Percentiles rank a stretch among this genome's conserved stretches.
Evolutionary conservation across 257 asterid genomes (phyloP).

Genomic region (Eucommia ulmoides): DNA sequence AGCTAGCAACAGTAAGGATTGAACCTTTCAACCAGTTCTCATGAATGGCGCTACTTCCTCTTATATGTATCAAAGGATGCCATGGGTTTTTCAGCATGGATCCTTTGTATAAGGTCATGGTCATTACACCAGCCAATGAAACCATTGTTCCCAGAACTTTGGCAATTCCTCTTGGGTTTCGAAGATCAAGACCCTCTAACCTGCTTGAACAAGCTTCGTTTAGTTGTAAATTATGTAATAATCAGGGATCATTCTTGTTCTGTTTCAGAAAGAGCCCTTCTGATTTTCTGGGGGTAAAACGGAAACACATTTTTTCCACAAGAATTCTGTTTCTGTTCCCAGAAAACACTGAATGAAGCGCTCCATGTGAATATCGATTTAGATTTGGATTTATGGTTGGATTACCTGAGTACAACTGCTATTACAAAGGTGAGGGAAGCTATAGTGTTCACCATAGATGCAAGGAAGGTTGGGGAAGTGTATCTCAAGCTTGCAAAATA

Average conservation of each 20-base stretch:
- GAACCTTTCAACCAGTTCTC: constrained; percentile 55
- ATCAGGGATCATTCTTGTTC: not conserved
- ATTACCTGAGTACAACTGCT: constrained; percentile 65
- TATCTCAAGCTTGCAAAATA: constrained; percentile 47
- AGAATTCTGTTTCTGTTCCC: not conserved
- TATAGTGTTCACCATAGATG: constrained; percentile 56
- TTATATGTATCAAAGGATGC: constrained; percentile 25
- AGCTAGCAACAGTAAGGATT: constrained; percentile 46
- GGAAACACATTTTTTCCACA: not conserved
- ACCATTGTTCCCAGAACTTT: constrained; percentile 46
- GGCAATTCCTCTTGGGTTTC: constrained; percentile 43
- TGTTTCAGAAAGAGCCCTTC: not conserved
- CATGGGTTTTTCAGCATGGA: constrained; percentile 28
- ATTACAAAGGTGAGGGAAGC: constrained; percentile 58
- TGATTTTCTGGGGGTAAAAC: no score
- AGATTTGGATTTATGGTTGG: not conserved
- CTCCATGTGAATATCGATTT: not conserved
- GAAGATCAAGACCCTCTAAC: constrained; percentile 44
- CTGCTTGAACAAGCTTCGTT: constrained; percentile 16
- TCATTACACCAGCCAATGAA: constrained; percentile 59
- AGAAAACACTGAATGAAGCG: not conserved
- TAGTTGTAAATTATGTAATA: not conserved
- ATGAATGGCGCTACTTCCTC: constrained; percentile 24
- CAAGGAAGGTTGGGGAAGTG: constrained; percentile 56
- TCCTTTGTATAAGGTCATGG: constrained; percentile 66